A percentile compares a stretch with the other conserved stretches of the same genome.
These are phyloP conservation scores for Botrytis squamosa DNA, from an alignment of 2,329 filamentous ascomycete genomes.

Conservation along the genomic window DNA sequence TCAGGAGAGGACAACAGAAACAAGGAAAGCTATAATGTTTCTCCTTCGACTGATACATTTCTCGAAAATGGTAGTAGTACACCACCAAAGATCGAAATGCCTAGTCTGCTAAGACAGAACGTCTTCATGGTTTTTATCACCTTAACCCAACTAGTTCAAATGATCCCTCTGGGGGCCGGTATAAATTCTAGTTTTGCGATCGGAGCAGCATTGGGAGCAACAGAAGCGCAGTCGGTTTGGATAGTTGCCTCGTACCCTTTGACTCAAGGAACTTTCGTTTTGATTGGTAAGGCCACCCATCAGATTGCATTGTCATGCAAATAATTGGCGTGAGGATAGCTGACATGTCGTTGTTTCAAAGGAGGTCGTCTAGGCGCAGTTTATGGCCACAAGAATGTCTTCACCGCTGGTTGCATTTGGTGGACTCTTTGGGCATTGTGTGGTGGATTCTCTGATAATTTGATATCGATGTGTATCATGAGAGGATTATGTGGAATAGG, in stretches of 20 bases:
- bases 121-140: conserved; percentile 18
- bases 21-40: neutral
- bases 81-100: neutral
- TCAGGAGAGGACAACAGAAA: neutral
- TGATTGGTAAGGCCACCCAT: conserved; percentile 1
- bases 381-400: conserved; percentile 21
- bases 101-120: conserved; percentile 14
- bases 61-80: conserved; percentile 4
- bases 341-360: neutral
- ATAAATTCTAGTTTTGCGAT: conserved; percentile 17
- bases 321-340: neutral
- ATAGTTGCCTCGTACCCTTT: conserved; percentile 19
- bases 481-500: conserved; percentile 51
- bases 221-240: conserved; percentile 7
- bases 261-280: conserved; percentile 24
- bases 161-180: conserved; percentile 18
- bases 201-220: conserved; percentile 14
- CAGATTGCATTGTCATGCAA: neutral
- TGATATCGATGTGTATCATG: conserved; percentile 45
- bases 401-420: conserved; percentile 20
- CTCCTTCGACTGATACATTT: neutral
- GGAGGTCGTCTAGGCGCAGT: conserved; percentile 21
- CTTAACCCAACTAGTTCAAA: conserved; percentile 18
- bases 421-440: conserved; percentile 19
- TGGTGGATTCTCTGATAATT: conserved; percentile 44